These are phyloP conservation scores for Mycena floridula DNA, from an alignment of 768 basidiomycete genomes.

Conservation along the genomic window DNA sequence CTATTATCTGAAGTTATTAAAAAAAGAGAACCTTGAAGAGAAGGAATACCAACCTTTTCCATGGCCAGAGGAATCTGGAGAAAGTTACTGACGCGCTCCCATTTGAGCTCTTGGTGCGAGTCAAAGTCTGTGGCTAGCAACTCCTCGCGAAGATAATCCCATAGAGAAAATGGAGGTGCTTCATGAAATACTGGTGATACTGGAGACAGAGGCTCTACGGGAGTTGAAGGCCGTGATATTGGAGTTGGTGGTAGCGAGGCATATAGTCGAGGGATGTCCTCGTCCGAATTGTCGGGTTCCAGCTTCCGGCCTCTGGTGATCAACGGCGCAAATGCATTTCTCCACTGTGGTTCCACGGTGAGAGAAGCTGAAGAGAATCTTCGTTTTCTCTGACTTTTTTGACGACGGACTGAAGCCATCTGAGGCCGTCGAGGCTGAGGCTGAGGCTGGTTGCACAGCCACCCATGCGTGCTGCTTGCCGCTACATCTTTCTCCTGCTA, in stretches of 20 bases:
- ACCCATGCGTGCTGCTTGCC: no score
- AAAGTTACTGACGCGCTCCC: slow-evolving; percentile 97
- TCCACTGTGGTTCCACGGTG: background rate
- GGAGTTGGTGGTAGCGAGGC: slow-evolving; percentile 9
- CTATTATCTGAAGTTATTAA: slow-evolving; percentile 56
- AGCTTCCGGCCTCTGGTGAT: background rate
- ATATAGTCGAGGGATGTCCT: background rate
- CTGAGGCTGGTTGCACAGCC: no score
- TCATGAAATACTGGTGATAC: slow-evolving; percentile 7
- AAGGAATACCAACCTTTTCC: slow-evolving; percentile 66
- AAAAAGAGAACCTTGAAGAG: slow-evolving; percentile 4
- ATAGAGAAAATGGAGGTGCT: slow-evolving; percentile 66
- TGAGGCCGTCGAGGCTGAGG: no score
- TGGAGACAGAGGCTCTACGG: slow-evolving; percentile 8
- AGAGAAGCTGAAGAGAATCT: background rate
- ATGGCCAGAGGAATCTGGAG: slow-evolving; percentile 86
- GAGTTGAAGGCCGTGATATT: slow-evolving; percentile 1
- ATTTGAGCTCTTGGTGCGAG: slow-evolving; percentile 88
- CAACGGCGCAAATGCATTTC: background rate
- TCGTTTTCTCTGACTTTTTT: background rate
- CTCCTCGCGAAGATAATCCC: slow-evolving; percentile 90
- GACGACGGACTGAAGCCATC: background rate
- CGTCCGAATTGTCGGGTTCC: background rate
- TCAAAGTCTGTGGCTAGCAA: slow-evolving; percentile 90
- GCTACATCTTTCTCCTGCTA: no score